Evolutionary conservation across 2,329 filamentous ascomycete species (phyloP), one percentile per base, ranked within the genome.

Genomic region (Aschersonia sp.): DNA sequence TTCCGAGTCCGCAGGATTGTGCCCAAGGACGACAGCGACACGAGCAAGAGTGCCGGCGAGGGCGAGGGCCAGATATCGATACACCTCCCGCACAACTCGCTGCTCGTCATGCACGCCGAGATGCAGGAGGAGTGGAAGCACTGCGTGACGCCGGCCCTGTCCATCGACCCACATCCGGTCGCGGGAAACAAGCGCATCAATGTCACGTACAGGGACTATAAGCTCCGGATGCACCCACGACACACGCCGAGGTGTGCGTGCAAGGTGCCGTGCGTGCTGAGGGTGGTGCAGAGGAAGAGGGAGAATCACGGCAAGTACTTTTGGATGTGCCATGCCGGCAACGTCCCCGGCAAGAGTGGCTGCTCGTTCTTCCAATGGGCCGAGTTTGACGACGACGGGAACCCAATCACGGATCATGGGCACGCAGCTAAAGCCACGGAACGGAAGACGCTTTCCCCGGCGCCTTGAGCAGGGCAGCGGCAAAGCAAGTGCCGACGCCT

Each of bases 121-220:
- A 97, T 95, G 87, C 90, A 97, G 60, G 90, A 97, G 60, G 83
- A 85, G 59, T 97, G 88, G 88, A 97, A 96, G 63, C 92, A 98
- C 63, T 77, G 78, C 54, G 85, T 98, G 42, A 72, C 80, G 0
- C 85, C 88, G 0, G 81, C 85, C 0, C 71, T 74, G 45, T 78
- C 81, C 4, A 85, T 97, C 50, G 83, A 88, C 51, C 87, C 87
- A 1, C 92, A 98, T 61, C 87, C 89, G 0, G 61, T 95, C 1
- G 76, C 89, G 0, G 83, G 83, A 1, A 88, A 81, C 55, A 81
- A 79, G 53, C 76, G 92, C 41, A 89, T 98, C 56, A 97, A 97
- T 60, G 77, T 98, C 60, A 98, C 92, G 0, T 98, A 96, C 63
- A 80, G 92, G 6, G 82, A 86, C 65, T 97, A 95, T 63, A 81